Conservation (phyloP, 495 filamentous ascomycete species). For the Glonium stellatum region DNA sequence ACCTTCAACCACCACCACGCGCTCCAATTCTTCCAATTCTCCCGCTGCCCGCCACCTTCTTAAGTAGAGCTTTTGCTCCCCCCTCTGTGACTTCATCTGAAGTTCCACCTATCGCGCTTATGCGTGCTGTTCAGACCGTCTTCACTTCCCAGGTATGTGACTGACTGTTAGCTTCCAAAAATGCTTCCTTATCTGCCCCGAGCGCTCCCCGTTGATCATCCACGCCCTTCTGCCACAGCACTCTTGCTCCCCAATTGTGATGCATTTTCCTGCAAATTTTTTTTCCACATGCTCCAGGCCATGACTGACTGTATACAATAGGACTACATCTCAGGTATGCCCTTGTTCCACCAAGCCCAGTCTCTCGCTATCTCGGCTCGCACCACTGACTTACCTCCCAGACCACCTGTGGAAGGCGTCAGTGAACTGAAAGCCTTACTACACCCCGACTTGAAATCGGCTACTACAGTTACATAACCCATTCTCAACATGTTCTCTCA, state of each 20-base stretch:
- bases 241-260: neutral
- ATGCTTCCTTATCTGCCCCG: slow-evolving; percentile 21
- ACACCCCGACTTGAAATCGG: slow-evolving; percentile 19
- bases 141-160: slow-evolving; percentile 56
- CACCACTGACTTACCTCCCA: slow-evolving; percentile 31
- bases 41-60: too few relatives aligned
- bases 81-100: too few relatives aligned
- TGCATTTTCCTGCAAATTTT: neutral
- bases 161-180: slow-evolving; percentile 1
- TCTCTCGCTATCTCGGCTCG: neutral
- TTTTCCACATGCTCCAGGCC: slow-evolving; percentile 1
- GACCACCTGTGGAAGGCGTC: slow-evolving; percentile 99
- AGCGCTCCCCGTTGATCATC: slow-evolving; percentile 17
- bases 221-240: slow-evolving; percentile 1
- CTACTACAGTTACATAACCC: slow-evolving; percentile 11
- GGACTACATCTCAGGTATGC: slow-evolving; percentile 35
- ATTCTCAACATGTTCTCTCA: slow-evolving; percentile 60
- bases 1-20: too few relatives aligned
- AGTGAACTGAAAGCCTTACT: slow-evolving; percentile 54
- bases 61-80: too few relatives aligned
- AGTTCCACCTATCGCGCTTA: slow-evolving; percentile 53
- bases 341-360: slow-evolving; percentile 1
- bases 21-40: too few relatives aligned
- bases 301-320: slow-evolving; percentile 27
- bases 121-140: slow-evolving; percentile 86